Percentiles rank a stretch among this genome's conserved stretches.
phyloP scores from a whole-genome alignment of 768 basidiomycete species.

The Zangia roseola region DNA sequence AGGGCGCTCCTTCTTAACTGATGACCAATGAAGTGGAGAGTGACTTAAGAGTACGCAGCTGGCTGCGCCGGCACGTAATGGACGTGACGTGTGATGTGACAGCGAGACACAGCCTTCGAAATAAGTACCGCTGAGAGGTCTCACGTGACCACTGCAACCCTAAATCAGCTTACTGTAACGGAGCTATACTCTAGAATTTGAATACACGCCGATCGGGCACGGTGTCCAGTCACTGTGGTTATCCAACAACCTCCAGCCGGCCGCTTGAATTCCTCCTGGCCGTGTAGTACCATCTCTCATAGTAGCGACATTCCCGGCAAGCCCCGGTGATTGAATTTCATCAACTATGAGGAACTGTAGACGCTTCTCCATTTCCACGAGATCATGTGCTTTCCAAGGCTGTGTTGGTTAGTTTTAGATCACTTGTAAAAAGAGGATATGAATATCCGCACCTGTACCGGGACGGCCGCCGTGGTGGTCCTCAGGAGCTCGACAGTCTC shows the following conservation, averaged over 20 bases:
- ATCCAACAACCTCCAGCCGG: conserved; percentile 57
- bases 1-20: background rate
- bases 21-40: background rate
- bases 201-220: conserved; percentile 66
- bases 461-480: background rate
- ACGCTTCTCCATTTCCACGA: conserved; percentile 57
- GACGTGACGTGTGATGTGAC: conserved; percentile 22
- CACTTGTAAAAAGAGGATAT: background rate
- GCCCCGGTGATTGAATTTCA: conserved; percentile 3
- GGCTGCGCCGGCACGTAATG: conserved; percentile 13
- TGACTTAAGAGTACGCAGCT: conserved; percentile 19
- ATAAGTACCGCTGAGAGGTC: too few relatives aligned
- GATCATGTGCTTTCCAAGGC: conserved; percentile 51
- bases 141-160: conserved; percentile 15
- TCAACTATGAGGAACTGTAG: conserved; percentile 37
- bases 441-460: conserved; percentile 18
- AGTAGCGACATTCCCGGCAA: background rate
- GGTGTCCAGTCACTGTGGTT: conserved; percentile 51
- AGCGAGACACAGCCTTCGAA: too few relatives aligned
- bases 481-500: conserved; percentile 18
- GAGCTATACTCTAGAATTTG: background rate
- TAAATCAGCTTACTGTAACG: background rate
- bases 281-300: background rate
- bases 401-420: conserved; percentile 21
- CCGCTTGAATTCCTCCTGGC: conserved; percentile 1